phyloP scores from a whole-genome alignment of 345 rosid genomes.

The Linum usitatissimum region DNA sequence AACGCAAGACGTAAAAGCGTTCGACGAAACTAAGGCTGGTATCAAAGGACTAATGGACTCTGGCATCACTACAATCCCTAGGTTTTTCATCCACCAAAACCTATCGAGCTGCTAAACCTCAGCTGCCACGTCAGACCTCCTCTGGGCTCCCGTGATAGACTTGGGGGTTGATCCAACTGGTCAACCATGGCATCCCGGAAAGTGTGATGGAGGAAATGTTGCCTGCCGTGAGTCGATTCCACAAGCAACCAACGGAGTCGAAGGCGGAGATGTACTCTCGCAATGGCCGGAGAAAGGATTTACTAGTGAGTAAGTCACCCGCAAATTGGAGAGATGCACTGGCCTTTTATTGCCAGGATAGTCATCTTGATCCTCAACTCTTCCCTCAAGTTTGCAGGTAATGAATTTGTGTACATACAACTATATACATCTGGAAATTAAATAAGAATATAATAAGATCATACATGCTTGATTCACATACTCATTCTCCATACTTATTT shows the following conservation, averaged over 20 bases:
- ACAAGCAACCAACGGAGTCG: constrained; percentile 33
- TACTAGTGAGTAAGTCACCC: constrained; percentile 23
- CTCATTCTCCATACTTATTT: no score
- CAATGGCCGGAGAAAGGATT: constrained; percentile 16
- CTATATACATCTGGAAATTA: no score
- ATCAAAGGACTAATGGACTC: constrained; percentile 37
- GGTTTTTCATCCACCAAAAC: constrained; percentile 28
- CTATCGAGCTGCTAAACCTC: constrained; percentile 1
- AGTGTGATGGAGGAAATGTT: constrained; percentile 32
- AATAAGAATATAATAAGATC: no score
- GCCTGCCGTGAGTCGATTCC: constrained; percentile 24
- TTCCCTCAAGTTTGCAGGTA: constrained; percentile 39
- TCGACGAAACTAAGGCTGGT: constrained; percentile 24
- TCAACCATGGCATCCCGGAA: constrained; percentile 34
- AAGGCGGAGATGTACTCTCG: constrained; percentile 38
- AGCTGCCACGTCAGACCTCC: background rate
- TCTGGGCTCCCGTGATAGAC: constrained; percentile 36
- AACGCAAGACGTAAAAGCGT: constrained; percentile 22
- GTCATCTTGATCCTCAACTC: constrained; percentile 25
- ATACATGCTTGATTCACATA: no score
- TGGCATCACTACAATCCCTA: constrained; percentile 30
- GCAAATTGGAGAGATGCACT: constrained; percentile 43
- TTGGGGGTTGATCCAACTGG: constrained; percentile 44
- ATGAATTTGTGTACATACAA: background rate
- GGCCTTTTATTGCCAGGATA: constrained; percentile 33